Conservation (phyloP, 1,139 yeast genomes). For the Candida pseudoviswanathii region DNA sequence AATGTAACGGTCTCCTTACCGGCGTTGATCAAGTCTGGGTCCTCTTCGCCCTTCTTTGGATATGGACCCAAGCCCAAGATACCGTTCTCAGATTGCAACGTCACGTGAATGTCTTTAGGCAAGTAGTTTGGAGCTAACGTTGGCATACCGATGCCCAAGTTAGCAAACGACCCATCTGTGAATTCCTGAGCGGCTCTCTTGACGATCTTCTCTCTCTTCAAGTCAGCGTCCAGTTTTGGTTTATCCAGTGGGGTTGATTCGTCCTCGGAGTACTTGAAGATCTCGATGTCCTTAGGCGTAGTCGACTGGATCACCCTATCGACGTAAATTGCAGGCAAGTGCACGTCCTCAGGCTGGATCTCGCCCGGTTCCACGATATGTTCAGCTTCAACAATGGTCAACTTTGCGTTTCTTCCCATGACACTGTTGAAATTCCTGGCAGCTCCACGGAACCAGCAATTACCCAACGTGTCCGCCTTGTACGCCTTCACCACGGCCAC, state of each 20-base stretch:
- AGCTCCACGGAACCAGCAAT: slow-evolving; percentile 50
- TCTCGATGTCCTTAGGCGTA: slow-evolving; percentile 47
- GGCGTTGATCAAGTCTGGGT: slow-evolving; percentile 52
- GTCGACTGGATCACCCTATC: slow-evolving; percentile 39
- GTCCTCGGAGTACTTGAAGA: slow-evolving; percentile 22
- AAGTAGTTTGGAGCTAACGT: slow-evolving; percentile 49
- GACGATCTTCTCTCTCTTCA: slow-evolving; percentile 39
- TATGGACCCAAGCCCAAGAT: slow-evolving; percentile 52
- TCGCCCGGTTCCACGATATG: slow-evolving; percentile 51
- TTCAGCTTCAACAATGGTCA: slow-evolving; percentile 54
- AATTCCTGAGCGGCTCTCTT: slow-evolving; percentile 50
- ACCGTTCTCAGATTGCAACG: slow-evolving; percentile 53
- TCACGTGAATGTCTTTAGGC: slow-evolving; percentile 37
- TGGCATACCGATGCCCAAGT: slow-evolving; percentile 54
- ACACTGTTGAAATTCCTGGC: slow-evolving; percentile 49
- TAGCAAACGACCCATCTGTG: slow-evolving; percentile 43
- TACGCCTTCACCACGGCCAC: slow-evolving; percentile 50
- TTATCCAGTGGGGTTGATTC: slow-evolving; percentile 13
- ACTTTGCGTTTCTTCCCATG: slow-evolving; percentile 48
- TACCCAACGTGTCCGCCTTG: slow-evolving; percentile 50
- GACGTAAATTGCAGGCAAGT: slow-evolving; percentile 50
- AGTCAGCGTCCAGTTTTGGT: slow-evolving; percentile 19
- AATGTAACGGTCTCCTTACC: slow-evolving; percentile 55
- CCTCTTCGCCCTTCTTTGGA: slow-evolving; percentile 45
- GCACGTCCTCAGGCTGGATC: slow-evolving; percentile 47